Evolutionary conservation across 305 asterid genomes (phyloP), one percentile per base, ranked within the genome.

Genomic region (Fraxinus baroniana): DNA sequence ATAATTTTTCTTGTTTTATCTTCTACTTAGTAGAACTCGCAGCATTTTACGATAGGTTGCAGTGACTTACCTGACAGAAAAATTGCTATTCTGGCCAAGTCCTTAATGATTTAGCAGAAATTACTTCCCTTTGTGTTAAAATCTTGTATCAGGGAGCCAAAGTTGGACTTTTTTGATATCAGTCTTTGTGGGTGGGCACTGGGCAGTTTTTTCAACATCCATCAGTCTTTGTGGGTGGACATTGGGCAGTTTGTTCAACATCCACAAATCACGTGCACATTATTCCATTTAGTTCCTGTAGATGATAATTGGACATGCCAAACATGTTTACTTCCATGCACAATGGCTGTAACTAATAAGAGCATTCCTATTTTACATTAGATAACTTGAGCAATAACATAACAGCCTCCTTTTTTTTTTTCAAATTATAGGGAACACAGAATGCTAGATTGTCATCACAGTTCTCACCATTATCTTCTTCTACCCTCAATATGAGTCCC

Each of bases 391-490:
- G 41, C 24, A n/a, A 71, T 82, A 13, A 76, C 18, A 75, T 57
- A 37, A 83, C 78, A 36, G 55, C 66, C 35, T 80, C 64, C 77
- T 30, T 78, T 75, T 36, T 75, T 36, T 81, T 72, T 70, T 70
- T 5, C 80, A 77, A 80, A 76, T 83, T 85, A 37, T 89, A 91
- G 97, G 93, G 94, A 83, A 87, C 83, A 84, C 89, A 87, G 88
- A 87, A 83, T 86, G 87, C 86, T 71, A 87, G 90, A 87, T 80
- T 83, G 71, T 24, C 90, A 78, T 85, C 94, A 57, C 94, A 86
- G 79, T 77, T 84, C 77, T 88, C 93, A n/a, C 87, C 91, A 52
- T 78, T 79, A 84, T 89, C 94, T 79, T 80, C 89, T 85, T 75
- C 91, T 84, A 85, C 86, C 79, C 74, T 87, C 84, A 89, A 89